Conservation (phyloP, 2,329 filamentous ascomycete genomes). For the Tolypocladium album region DNA sequence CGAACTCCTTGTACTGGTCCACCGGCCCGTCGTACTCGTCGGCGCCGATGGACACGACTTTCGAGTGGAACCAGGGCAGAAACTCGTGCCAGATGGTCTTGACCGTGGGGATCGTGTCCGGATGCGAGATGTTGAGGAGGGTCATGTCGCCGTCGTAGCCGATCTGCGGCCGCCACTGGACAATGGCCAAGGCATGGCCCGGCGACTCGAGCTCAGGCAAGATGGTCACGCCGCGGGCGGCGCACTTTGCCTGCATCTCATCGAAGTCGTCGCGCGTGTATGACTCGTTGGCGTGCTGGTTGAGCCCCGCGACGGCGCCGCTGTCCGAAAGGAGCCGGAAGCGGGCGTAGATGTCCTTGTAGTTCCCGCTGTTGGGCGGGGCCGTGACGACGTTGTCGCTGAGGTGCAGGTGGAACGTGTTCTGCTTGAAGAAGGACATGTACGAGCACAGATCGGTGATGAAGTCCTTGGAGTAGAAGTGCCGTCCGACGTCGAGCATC, state of each 20-base stretch:
- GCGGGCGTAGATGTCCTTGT: slow-evolving; percentile 34
- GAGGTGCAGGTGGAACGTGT: slow-evolving; percentile 46
- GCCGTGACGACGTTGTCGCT: slow-evolving; percentile 43
- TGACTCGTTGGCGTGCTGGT: slow-evolving; percentile 41
- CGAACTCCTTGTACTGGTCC: slow-evolving; percentile 36
- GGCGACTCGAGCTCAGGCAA: slow-evolving; percentile 51
- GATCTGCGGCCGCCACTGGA: slow-evolving; percentile 48
- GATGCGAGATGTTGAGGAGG: slow-evolving; percentile 32
- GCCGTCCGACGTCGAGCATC: slow-evolving; percentile 41
- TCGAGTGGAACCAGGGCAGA: slow-evolving; percentile 44
- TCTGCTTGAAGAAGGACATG: slow-evolving; percentile 51
- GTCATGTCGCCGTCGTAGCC: slow-evolving; percentile 34
- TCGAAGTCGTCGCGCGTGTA: slow-evolving; percentile 40
- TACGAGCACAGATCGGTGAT: slow-evolving; percentile 47
- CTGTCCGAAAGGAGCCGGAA: slow-evolving; percentile 43
- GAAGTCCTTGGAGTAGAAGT: slow-evolving; percentile 45
- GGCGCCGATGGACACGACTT: slow-evolving; percentile 43
- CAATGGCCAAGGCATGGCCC: slow-evolving; percentile 43
- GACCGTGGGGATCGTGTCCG: slow-evolving; percentile 38
- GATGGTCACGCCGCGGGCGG: slow-evolving; percentile 42
- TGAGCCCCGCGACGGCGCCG: slow-evolving; percentile 34
- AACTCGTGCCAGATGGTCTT: slow-evolving; percentile 41
- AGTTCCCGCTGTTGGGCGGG: slow-evolving; percentile 16
- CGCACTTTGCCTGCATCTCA: slow-evolving; percentile 40
- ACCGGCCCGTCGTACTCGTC: slow-evolving; percentile 40